Base-by-base conservation (phyloP, 208 protist genomes). In the Trypanosoma grayi region DNA sequence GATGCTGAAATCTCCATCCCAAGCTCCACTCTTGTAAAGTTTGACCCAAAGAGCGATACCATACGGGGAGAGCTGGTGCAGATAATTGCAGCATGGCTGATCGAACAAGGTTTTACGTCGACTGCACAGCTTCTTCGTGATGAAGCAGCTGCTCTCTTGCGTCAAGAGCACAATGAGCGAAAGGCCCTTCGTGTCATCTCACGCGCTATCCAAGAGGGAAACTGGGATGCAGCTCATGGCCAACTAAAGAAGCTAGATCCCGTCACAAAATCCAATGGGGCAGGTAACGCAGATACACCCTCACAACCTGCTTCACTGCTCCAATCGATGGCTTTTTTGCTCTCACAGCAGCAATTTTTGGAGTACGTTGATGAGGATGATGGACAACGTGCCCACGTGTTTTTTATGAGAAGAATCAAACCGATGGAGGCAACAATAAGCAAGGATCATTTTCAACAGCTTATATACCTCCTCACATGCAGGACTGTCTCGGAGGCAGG, bases 391-490 rank as follows among this genome's bases (percentile, higher is more conserved):
- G 71, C 76, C 20, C 90, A 84, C 64, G 69, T 71, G 16, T 95
- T 95, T 59, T 95, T 95, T 27, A 81, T 92, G 73, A 82, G 81
- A 34, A 70, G 58, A 48, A 83, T 95, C 55, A 95, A 95, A 45
- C 83, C 85, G 1, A 71, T 91, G 30, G 85, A 95, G 50, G 50
- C 61, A 31, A 77, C 70, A 24, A 82, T 95, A 52, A 81, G 73
- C 48, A 56, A 62, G 2, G 75, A 87, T 46, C 81, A 87, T 58
- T 90, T 88, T 47, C 79, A 88, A 48, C 81, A 83, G 65, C 75
- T 95, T 5, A 80, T 65, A 34, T 95, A 95, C 73, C 52, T 95
- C 9, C 79, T 95, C 7, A 89, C 85, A 16, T 95, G 88, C 66
- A 77, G 79, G 44, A 83, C 53, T 18, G 85, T 95, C 0, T 71